Evolutionary conservation across 768 basidiomycete genomes (phyloP).

Genomic region (Mycena indigotica): DNA sequence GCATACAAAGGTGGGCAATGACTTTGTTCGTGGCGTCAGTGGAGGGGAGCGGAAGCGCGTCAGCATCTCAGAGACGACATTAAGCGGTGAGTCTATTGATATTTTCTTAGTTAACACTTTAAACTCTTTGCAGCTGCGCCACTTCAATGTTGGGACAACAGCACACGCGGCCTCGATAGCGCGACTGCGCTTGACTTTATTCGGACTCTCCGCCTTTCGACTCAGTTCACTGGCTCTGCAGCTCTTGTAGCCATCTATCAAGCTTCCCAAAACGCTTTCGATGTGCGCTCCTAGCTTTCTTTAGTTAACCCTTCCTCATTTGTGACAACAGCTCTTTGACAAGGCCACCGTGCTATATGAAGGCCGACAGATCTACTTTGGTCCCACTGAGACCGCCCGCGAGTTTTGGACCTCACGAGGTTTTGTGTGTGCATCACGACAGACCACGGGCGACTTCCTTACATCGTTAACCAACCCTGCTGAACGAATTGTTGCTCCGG

Average conservation of each 20-base stretch:
- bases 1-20: slow-evolving; percentile 66
- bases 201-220: slow-evolving; percentile 41
- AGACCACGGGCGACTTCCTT: slow-evolving; percentile 51
- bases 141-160: slow-evolving; percentile 55
- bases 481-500: slow-evolving; percentile 39
- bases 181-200: slow-evolving; percentile 48
- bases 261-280: slow-evolving; percentile 42
- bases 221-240: slow-evolving; percentile 43
- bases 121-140: slow-evolving; percentile 21
- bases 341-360: slow-evolving; percentile 50
- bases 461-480: slow-evolving; percentile 43
- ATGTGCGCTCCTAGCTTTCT: slow-evolving; percentile 23
- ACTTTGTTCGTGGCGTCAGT: slow-evolving; percentile 56
- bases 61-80: slow-evolving; percentile 52
- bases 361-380: slow-evolving; percentile 53
- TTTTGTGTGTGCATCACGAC: slow-evolving; percentile 45
- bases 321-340: slow-evolving; percentile 37
- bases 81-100: slow-evolving; percentile 36
- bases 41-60: slow-evolving; percentile 67
- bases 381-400: slow-evolving; percentile 39
- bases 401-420: slow-evolving; percentile 49
- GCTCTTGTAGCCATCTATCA: slow-evolving; percentile 50
- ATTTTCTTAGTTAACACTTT: background rate
- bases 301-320: background rate
- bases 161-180: slow-evolving; percentile 28